phyloP scores from a whole-genome alignment of 192 early-diverging fungal species.

The Coemansia sp. region DNA sequence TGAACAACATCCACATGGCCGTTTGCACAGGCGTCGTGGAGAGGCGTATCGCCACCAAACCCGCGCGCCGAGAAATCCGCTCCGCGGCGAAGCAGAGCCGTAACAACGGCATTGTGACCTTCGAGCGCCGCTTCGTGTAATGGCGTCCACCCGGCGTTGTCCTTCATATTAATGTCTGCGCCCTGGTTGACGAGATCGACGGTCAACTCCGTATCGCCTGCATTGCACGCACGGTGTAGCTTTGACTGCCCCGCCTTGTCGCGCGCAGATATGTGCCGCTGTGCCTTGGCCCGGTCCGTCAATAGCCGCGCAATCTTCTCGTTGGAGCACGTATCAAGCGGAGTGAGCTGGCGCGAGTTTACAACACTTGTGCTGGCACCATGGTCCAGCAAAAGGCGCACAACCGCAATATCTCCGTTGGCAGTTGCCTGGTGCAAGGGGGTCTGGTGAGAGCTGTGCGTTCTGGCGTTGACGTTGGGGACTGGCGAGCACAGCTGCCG shows the following conservation, averaged over 20 bases:
- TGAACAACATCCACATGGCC: slow-evolving; percentile 42
- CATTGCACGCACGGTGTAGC: slow-evolving; percentile 56
- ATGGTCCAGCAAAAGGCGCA: slow-evolving; percentile 28
- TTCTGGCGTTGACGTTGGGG: slow-evolving; percentile 32
- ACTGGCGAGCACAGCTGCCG: slow-evolving; percentile 31
- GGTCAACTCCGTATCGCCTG: slow-evolving; percentile 50
- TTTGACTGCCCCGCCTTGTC: slow-evolving; percentile 64
- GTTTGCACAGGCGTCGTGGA: slow-evolving; percentile 63
- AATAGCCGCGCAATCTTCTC: slow-evolving; percentile 35
- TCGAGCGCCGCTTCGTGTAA: slow-evolving; percentile 61
- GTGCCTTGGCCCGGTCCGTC: slow-evolving; percentile 30
- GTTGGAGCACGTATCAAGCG: slow-evolving; percentile 40
- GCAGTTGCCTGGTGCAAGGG: slow-evolving; percentile 35
- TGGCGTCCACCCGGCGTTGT: slow-evolving; percentile 63
- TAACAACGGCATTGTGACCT: slow-evolving; percentile 38
- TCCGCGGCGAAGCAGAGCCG: slow-evolving; percentile 49
- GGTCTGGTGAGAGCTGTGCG: slow-evolving; percentile 18
- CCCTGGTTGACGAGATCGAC: slow-evolving; percentile 53
- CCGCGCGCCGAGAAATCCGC: slow-evolving; percentile 57
- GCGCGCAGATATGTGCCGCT: slow-evolving; percentile 18
- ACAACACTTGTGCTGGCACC: slow-evolving; percentile 22
- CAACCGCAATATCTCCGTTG: slow-evolving; percentile 18
- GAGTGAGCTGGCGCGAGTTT: slow-evolving; percentile 34
- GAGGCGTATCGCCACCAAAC: slow-evolving; percentile 54
- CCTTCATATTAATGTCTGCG: slow-evolving; percentile 60